These are phyloP conservation scores for Lojkania enalia DNA, from an alignment of 2,329 filamentous ascomycete genomes.

Conservation along the genomic window DNA sequence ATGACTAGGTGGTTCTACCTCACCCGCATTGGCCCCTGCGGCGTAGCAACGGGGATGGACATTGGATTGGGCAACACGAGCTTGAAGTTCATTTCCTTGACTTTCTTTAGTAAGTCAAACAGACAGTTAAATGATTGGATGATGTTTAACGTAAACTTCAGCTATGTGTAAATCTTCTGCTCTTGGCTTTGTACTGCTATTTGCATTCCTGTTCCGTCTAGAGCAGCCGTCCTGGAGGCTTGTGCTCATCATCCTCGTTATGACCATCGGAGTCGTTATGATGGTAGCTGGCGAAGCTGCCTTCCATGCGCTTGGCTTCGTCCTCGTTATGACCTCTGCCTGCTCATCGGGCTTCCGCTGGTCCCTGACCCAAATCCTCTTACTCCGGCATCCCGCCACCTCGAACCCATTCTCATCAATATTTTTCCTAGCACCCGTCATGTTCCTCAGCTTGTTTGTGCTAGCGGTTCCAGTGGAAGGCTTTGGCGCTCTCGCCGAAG, in stretches of 20 bases:
- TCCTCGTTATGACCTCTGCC: conserved; percentile 88
- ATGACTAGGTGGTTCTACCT: conserved; percentile 93
- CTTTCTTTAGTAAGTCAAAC: conserved; percentile 74
- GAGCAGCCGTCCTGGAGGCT: conserved; percentile 86
- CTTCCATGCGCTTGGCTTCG: conserved; percentile 83
- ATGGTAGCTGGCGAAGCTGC: conserved; percentile 97
- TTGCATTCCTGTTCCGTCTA: conserved; percentile 91
- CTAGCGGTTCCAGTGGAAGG: conserved; percentile 89
- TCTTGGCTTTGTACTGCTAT: conserved; percentile 90
- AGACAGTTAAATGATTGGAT: not conserved
- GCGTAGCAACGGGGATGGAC: conserved; percentile 88
- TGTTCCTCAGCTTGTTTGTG: conserved; percentile 81
- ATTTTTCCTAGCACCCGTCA: conserved; percentile 95
- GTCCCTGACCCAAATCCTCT: conserved; percentile 96
- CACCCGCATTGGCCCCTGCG: conserved; percentile 88
- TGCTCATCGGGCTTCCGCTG: conserved; percentile 97
- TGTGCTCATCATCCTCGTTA: conserved; percentile 82
- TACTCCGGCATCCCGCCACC: conserved; percentile 90
- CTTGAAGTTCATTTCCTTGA: conserved; percentile 92
- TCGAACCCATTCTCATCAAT: conserved; percentile 96
- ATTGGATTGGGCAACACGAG: conserved; percentile 96
- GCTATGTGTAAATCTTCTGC: conserved; percentile 98
- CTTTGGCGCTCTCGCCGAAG: conserved; percentile 66
- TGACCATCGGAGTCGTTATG: conserved; percentile 93
- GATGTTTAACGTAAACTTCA: conserved; percentile 27